Evolutionary conservation across 208 protist genomes (phyloP), one percentile per base, ranked within the genome.

Genomic region (Strigomonas culicis): DNA sequence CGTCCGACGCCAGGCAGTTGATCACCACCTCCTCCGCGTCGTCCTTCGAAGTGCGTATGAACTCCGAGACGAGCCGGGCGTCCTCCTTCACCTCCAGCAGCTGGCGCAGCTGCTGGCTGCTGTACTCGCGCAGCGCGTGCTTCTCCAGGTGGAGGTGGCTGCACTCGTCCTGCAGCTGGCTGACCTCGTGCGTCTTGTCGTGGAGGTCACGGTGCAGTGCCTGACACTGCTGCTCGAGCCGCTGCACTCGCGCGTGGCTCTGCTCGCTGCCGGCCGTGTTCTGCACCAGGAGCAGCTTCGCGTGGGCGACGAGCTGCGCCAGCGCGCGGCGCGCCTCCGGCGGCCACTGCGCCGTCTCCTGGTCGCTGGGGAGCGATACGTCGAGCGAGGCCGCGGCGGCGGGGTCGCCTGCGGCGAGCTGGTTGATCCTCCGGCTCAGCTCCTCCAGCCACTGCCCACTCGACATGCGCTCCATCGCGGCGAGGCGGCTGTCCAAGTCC

Each of bases 21-120:
- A 72, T 49, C 31, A 80, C 59, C 4, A 88, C 64, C 1, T 68
- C 66, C 68, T 90, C 85, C 17, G 83, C 84, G 8, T 82, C 80
- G 11, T 70, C 75, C 3, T 64, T 68, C 0, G 82, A 74, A 24
- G 73, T 82, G 30, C 69, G 74, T 57, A 94, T 57, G 53, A 92
- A 62, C 52, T 90, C 85, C 15, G 85, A 80, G 24, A 94, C 66
- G 24, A 94, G 57, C 53, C 72, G 72, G n/a, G 88, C 83, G 46
- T 90, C 85, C 22, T 85, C 77, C 49, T 83, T 77, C 47, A 92
- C 77, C 44, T 79, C 76, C 8, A 66, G 59, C 65, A 94, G 71
- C 66, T 89, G 75, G 58, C 77, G 61, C 15, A 63, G 66, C 74
- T 70, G 77, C 53, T 75, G 59, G 2, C 65, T 67, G 19, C 82